phyloP scores from a whole-genome alignment of 805 yeast genomes.

The Saccharomycopsis schoenii region DNA sequence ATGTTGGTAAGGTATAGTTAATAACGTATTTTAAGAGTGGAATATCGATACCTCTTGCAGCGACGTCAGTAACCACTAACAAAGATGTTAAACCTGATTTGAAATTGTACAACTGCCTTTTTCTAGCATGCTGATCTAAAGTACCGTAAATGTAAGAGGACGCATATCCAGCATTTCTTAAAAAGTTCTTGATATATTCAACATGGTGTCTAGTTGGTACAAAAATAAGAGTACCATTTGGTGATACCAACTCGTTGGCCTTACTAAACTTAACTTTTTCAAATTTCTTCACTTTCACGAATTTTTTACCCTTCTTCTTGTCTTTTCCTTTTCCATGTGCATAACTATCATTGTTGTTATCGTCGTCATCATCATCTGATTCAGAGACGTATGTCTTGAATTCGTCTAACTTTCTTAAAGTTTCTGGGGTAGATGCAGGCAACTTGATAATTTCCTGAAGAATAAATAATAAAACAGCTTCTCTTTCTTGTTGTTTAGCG shows the following conservation, averaged over 20 bases:
- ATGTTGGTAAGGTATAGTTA: slow-evolving; percentile 82
- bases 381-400: slow-evolving; percentile 40
- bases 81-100: slow-evolving; percentile 74
- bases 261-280: slow-evolving; percentile 55
- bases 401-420: slow-evolving; percentile 42
- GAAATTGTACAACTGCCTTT: slow-evolving; percentile 76
- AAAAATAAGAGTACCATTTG: slow-evolving; percentile 79
- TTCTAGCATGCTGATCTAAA: slow-evolving; percentile 90
- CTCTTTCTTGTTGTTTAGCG: slow-evolving; percentile 77
- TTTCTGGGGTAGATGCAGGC: slow-evolving; percentile 70
- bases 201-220: slow-evolving; percentile 98
- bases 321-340: slow-evolving; percentile 19
- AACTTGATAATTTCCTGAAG: slow-evolving; percentile 77
- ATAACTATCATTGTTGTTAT: slow-evolving; percentile 28
- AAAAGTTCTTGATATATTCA: slow-evolving; percentile 67
- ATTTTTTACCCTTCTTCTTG: slow-evolving; percentile 15
- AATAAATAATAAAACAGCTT: slow-evolving; percentile 69
- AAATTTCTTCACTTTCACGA: slow-evolving; percentile 27
- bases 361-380: slow-evolving; percentile 43
- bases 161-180: slow-evolving; percentile 74
- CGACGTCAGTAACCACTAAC: slow-evolving; percentile 96
- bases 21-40: slow-evolving; percentile 93
- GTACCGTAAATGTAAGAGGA: slow-evolving; percentile 88
- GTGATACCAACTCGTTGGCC: slow-evolving; percentile 78
- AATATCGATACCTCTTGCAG: slow-evolving; percentile 98